Evolutionary conservation across 2,329 filamentous ascomycete genomes (phyloP), one percentile per base, ranked within the genome.

Genomic region (Penicillium occitanis): DNA sequence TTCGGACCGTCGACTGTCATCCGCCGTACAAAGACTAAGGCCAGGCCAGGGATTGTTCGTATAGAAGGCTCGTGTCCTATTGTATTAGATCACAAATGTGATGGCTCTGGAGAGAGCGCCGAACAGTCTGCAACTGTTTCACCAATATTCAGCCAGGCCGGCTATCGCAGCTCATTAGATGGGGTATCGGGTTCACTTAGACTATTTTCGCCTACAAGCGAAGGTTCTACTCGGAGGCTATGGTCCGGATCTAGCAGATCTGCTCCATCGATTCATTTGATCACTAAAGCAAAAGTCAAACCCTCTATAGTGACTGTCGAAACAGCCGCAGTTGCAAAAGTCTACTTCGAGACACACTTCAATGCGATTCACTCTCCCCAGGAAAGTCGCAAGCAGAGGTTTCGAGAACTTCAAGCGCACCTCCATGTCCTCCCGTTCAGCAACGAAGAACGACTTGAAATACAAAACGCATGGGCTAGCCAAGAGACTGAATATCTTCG

Each of bases 331-430:
- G 90, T 91, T 0, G 90, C 92, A 51, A 97, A 96, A 76, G 87
- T 96, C 22, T 96, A 88, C 71, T 84, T 98, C 10, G 95, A 98
- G 76, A 92, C 88, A 0, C 87, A 93, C 72, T 97, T 91, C 80
- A 90, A 93, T 71, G 82, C 87, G n/a, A 76, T 92, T 7, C 81
- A 92, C 2, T 79, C 80, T 4, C 82, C 81, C 30, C 79, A 83
- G 1, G 86, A 84, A 3, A 83, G 88, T 63, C 86, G 91, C 0
- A 84, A 85, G 1, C 74, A 88, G 63, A 87, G 91, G 3, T 82
- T 85, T 40, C 81, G 84, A 46, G 83, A 87, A 60, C 79, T 94
- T 25, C 89, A 93, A 72, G 79, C 81, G 8, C 84, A 87, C 33
- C 81, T 97, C 10, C 85, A 86, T 68, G 77, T 83, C 0, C 79